Evolutionary conservation across 176 grass and related monocot species (phyloP).

Genomic region (Avena insularis): DNA sequence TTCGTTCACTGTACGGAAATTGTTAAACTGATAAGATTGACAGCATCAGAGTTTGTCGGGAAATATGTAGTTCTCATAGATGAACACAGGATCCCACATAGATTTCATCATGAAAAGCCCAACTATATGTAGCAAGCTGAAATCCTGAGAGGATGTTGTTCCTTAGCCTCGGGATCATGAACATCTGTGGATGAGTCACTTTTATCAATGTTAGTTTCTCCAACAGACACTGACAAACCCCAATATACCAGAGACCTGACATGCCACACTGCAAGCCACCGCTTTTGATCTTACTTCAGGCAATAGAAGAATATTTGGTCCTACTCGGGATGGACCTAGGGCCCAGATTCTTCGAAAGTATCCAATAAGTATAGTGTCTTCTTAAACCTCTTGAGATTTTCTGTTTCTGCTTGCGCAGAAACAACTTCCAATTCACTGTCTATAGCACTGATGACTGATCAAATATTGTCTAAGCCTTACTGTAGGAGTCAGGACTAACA

Average conservation of each 20-base stretch:
- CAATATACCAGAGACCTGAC: neutral
- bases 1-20: conserved; percentile 21
- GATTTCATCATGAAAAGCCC: conserved; percentile 75
- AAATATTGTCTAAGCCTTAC: conserved; percentile 58
- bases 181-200: neutral
- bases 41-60: conserved; percentile 63
- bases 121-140: conserved; percentile 69
- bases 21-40: conserved; percentile 70
- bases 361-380: conserved; percentile 65
- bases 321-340: neutral
- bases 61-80: neutral
- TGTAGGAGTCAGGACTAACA: conserved; percentile 40
- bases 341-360: conserved; percentile 70
- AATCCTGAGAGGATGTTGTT: conserved; percentile 75
- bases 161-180: conserved; percentile 21
- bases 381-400: conserved; percentile 59
- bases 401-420: conserved; percentile 60
- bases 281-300: neutral
- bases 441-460: conserved; percentile 57
- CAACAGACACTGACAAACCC: neutral
- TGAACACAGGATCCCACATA: too few species aligned
- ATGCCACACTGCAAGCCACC: neutral
- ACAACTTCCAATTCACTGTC: conserved; percentile 71
- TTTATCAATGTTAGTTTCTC: neutral
- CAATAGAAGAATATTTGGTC: neutral